phyloP scores from a whole-genome alignment of 495 filamentous ascomycete genomes.

The Aspergillus bertholletiae region DNA sequence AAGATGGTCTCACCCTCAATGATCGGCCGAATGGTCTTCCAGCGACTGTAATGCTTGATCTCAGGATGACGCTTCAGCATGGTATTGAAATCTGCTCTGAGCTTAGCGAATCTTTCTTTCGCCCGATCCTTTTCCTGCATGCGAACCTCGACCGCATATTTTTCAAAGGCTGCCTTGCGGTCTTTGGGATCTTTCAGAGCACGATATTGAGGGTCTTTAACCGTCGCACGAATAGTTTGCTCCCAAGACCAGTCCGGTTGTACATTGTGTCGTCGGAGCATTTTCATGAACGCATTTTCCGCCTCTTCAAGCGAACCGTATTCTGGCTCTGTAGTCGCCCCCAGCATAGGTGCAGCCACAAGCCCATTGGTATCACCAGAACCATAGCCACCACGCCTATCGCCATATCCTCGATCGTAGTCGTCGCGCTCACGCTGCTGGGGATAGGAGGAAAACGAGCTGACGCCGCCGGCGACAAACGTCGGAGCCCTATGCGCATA shows the following conservation, averaged over 20 bases:
- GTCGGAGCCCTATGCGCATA: constrained; percentile 52
- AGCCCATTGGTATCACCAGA: constrained; percentile 50
- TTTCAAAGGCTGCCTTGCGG: constrained; percentile 89
- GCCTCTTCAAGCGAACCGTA: constrained; percentile 87
- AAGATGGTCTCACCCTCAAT: constrained; percentile 96
- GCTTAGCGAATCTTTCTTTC: constrained; percentile 89
- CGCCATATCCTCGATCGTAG: constrained; percentile 56
- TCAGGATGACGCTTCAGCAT: constrained; percentile 97
- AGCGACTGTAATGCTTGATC: constrained; percentile 96
- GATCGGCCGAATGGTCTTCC: constrained; percentile 93
- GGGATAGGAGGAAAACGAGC: constrained; percentile 48
- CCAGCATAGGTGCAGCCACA: constrained; percentile 57
- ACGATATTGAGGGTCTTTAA: constrained; percentile 91
- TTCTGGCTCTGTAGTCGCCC: constrained; percentile 70
- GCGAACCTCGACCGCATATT: constrained; percentile 87
- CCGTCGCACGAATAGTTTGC: constrained; percentile 80
- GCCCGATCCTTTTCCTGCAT: constrained; percentile 92
- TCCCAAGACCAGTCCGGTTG: constrained; percentile 93
- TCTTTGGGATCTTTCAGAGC: constrained; percentile 92
- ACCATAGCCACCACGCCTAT: constrained; percentile 66
- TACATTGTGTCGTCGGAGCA: constrained; percentile 79
- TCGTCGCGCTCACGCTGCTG: constrained; percentile 50
- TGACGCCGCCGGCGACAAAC: constrained; percentile 63
- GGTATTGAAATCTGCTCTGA: constrained; percentile 88
- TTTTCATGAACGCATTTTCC: constrained; percentile 88